phyloP scores from a whole-genome alignment of 805 yeast species.

The Jamesozyma spencerorum region DNA sequence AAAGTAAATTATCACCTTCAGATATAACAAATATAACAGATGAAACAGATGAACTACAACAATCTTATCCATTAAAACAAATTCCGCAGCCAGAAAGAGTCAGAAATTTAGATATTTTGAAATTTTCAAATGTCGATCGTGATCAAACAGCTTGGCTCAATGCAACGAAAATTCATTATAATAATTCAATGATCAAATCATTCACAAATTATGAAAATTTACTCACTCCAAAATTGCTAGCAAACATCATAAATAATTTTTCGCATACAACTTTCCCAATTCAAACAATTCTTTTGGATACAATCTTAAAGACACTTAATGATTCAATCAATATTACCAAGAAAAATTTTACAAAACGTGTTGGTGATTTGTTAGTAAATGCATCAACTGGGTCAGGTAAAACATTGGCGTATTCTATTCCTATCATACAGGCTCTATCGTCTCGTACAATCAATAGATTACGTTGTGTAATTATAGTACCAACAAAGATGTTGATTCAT shows the following conservation, averaged over 20 bases:
- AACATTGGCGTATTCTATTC: conserved; percentile 80
- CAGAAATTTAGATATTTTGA: conserved; percentile 16
- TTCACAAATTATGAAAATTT: conserved; percentile 14
- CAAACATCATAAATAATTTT: conserved; percentile 22
- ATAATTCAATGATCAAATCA: conserved; percentile 20
- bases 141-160: conserved; percentile 28
- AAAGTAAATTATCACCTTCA: conserved; percentile 14
- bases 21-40: conserved; percentile 15
- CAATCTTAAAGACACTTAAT: conserved; percentile 20
- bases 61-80: conserved; percentile 44
- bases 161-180: conserved; percentile 22
- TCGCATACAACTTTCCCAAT: conserved; percentile 27
- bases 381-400: conserved; percentile 97
- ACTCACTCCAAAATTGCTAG: conserved; percentile 27
- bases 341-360: conserved; percentile 40
- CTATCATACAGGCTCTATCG: conserved; percentile 62
- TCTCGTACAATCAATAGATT: conserved; percentile 59
- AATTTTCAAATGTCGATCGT: conserved; percentile 28
- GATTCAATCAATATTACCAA: conserved; percentile 21
- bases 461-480: conserved; percentile 73
- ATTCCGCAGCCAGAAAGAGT: conserved; percentile 68
- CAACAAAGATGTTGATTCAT: conserved; percentile 76
- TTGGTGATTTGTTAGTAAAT: conserved; percentile 77
- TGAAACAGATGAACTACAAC: conserved; percentile 18
- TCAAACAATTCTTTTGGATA: conserved; percentile 25